These are phyloP conservation scores for Lachnellula hyalina DNA, from an alignment of 2,329 filamentous ascomycete genomes.

Conservation along the genomic window DNA sequence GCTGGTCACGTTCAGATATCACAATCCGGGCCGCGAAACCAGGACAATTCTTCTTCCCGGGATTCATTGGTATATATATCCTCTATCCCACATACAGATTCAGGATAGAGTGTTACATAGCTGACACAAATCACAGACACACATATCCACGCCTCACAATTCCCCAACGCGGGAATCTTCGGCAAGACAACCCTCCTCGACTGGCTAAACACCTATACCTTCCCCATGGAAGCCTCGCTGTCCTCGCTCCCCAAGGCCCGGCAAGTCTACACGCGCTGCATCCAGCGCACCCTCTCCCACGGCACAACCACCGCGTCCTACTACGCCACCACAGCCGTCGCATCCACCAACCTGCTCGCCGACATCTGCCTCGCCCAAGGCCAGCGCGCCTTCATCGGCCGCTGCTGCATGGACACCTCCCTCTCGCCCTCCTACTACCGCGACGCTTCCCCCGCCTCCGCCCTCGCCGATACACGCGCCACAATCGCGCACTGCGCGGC, in stretches of 20 bases:
- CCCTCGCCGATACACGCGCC: slow-evolving; percentile 50
- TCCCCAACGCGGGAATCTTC: slow-evolving; percentile 90
- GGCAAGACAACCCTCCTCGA: slow-evolving; percentile 88
- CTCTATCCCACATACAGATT: not conserved
- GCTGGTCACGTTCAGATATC: slow-evolving; percentile 30
- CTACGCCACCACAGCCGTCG: slow-evolving; percentile 83
- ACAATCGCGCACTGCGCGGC: slow-evolving; percentile 60
- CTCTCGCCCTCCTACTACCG: slow-evolving; percentile 72
- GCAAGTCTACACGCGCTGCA: slow-evolving; percentile 69
- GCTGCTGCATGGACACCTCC: slow-evolving; percentile 86
- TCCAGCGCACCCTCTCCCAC: slow-evolving; percentile 75
- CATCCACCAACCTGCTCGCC: slow-evolving; percentile 85
- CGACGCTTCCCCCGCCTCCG: slow-evolving; percentile 59
- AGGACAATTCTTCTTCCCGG: slow-evolving; percentile 75
- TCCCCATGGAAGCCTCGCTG: slow-evolving; percentile 82
- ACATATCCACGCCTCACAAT: slow-evolving; percentile 92
- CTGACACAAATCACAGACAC: slow-evolving; percentile 59
- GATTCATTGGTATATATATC: slow-evolving; percentile 61
- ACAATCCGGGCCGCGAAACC: slow-evolving; percentile 27
- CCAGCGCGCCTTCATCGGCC: slow-evolving; percentile 84
- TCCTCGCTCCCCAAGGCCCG: slow-evolving; percentile 56
- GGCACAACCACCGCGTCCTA: slow-evolving; percentile 95
- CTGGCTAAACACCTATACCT: slow-evolving; percentile 93
- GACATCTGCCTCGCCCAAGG: slow-evolving; percentile 73
- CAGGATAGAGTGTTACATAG: not conserved